Evolutionary conservation across 78 protist genomes (phyloP).

Genomic region (Cavenderia fasciculata): DNA sequence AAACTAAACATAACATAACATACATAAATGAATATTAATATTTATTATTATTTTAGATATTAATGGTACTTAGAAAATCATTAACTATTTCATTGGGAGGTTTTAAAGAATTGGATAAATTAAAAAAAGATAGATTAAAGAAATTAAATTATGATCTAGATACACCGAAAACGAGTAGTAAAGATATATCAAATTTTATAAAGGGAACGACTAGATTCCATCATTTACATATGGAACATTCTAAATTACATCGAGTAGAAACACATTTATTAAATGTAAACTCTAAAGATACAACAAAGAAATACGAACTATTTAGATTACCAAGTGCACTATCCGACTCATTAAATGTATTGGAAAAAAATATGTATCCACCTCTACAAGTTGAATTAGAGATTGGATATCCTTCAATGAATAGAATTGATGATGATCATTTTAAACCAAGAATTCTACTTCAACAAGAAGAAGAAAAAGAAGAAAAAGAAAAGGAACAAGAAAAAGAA

Average conservation of each 20-base stretch:
- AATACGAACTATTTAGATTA: constrained; percentile 20
- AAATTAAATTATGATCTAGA: not conserved
- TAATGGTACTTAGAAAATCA: constrained; percentile 43
- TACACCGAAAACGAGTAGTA: constrained; percentile 28
- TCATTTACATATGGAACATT: not conserved
- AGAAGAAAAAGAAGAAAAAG: not conserved
- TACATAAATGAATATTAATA: not conserved
- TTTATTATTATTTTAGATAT: not conserved
- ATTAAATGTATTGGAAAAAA: constrained; percentile 23
- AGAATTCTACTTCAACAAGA: not conserved
- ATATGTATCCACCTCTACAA: constrained; percentile 51
- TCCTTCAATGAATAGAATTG: not conserved
- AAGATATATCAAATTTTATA: constrained; percentile 46
- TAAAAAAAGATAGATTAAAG: constrained; percentile 33
- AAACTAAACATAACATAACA: not conserved
- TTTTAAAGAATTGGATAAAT: not conserved
- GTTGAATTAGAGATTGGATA: constrained; percentile 43
- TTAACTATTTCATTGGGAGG: constrained; percentile 27
- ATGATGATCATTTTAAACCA: not conserved
- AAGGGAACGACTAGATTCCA: constrained; percentile 53
- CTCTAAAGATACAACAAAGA: not conserved
- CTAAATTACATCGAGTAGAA: constrained; percentile 22
- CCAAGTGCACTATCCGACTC: constrained; percentile 55
- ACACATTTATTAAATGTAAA: constrained; percentile 34
- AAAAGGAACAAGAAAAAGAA: not conserved